Evolutionary conservation across 139 green algal genomes (phyloP).

Genomic region (Ostreobium quekettii): DNA sequence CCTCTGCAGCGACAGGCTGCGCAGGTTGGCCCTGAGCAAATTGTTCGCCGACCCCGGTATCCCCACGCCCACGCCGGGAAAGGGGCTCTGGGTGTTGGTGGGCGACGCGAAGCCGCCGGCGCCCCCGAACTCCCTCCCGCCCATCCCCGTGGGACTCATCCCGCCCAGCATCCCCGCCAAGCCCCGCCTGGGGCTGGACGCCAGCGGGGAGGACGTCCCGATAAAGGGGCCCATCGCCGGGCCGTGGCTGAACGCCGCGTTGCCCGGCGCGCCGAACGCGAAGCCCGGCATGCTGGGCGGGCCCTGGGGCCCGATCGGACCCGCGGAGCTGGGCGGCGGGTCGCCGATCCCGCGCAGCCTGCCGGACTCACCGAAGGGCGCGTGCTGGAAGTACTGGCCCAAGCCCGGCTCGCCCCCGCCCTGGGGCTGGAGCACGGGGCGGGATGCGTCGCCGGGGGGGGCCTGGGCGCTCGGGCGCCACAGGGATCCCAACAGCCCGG

Average conservation of each 20-base stretch:
- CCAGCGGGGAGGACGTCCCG: no score
- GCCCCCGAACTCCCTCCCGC: not conserved
- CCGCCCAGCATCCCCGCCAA: not conserved
- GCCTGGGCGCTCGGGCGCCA: no score
- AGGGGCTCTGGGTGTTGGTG: not conserved
- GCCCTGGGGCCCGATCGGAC: not conserved
- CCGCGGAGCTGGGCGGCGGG: not conserved
- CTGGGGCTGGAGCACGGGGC: not conserved
- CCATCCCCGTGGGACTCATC: not conserved
- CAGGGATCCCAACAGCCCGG: not conserved
- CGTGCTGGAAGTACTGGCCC: no score
- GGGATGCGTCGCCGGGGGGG: not conserved
- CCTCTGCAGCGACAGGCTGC: no score
- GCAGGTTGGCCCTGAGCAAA: no score
- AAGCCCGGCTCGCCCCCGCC: no score
- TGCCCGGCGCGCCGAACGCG: not conserved
- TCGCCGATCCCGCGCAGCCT: not conserved
- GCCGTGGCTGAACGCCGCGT: not conserved
- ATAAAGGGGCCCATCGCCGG: no score
- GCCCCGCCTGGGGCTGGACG: no score
- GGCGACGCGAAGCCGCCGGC: no score
- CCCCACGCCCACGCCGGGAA: not conserved
- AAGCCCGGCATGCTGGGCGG: not conserved
- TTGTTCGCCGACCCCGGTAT: not conserved
- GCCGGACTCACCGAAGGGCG: no score